Evolutionary conservation across 495 filamentous ascomycete genomes (phyloP), one percentile per base, ranked within the genome.

Genomic region (Aspergillus ellipticus): DNA sequence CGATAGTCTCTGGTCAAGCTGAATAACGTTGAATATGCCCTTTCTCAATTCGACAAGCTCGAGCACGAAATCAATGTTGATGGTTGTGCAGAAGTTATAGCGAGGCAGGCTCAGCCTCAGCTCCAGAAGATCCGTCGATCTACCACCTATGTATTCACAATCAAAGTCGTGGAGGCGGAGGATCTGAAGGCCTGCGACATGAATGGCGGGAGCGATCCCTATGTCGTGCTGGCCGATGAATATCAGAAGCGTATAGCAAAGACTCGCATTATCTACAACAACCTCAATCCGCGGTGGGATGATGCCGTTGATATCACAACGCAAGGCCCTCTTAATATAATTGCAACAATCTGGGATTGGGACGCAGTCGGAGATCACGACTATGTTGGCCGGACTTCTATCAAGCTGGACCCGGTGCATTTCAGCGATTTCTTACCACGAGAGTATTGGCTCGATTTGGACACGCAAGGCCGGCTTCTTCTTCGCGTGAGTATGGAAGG

Each of bases 141-240:
- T 4, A 86, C 83, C 26, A 94, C 92, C 54, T 97, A 96, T 65
- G 90, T 97, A 47, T 99, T 99, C 69, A 97, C 95, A 1, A 92
- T 97, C 71, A 99, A 99, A 76, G 90, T 99, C 48, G 91, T 99
- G 26, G 95, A 99, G 64, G 95, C 89, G n/a, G 95, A 99, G 71
- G 95, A 97, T 61, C 73, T 99, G 58, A 97, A 96, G 68, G 92
- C 95, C 15, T 97, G 96, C 64, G 95, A 99, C 73, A 89, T 96
- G 56, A 91, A 87, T 61, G 95, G 95, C 51, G 82, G 85, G 54
- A 97, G 93, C 68, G 95, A 99, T 75, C 95, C 95, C 10, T 99
- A 99, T 63, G 92, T 97, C 5, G 92, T 99, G 21, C 82, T 99
- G 54, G 87, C 92, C 33, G 95, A 99, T 63, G 95, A 99, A 66